Base-by-base conservation (phyloP, 169 alveolate genomes). In the Cryptosporidium sp. region DNA sequence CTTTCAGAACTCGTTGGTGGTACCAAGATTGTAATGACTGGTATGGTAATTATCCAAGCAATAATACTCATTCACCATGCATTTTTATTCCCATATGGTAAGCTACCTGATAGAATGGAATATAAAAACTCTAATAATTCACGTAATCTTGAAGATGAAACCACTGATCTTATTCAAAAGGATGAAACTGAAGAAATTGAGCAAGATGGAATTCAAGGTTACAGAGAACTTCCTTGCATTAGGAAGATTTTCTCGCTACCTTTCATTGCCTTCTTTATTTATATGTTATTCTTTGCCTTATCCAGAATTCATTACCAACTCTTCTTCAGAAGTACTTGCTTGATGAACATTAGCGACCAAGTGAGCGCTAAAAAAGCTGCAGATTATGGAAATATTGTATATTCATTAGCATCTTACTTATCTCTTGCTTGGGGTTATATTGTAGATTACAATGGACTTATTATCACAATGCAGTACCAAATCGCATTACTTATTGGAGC, bases 361-460 rank as follows among this genome's bases (percentile, higher is more conserved):
- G 31, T 42, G 0, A 62, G 69, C 44, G 89, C 89, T 1, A 80
- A 62, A 14, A 80, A 67, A 26, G 89, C 89, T 0, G 89, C 89
- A 7, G 80, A 65, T 26, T 3, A 62, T 29, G 89, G 89, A 29
- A 80, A 65, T 31, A 26, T 80, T 44, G 80, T 33, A 10, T 80
- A 80, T 48, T 80, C 89, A 4, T 29, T 80, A 29, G 73, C 89
- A 37, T 80, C 89, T 23, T 80, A 44, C 37, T 42, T 80, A 23
- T 80, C 89, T 42, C 80, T 80, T 2, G 26, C 60, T n/a, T 80
- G 89, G 89, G 89, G 89, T 12, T 80, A 80, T 16, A 80, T 80
- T 60, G 89, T 80, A 3, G 89, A 80, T 23, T 44, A 65, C 26
- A 80, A 80, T 23, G 89, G 89, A 10, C 61, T 80, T 33, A 65